Evolutionary conservation across 2,329 filamentous ascomycete species (phyloP), one percentile per base, ranked within the genome.

Genomic region (Epichloe glyceriae): DNA sequence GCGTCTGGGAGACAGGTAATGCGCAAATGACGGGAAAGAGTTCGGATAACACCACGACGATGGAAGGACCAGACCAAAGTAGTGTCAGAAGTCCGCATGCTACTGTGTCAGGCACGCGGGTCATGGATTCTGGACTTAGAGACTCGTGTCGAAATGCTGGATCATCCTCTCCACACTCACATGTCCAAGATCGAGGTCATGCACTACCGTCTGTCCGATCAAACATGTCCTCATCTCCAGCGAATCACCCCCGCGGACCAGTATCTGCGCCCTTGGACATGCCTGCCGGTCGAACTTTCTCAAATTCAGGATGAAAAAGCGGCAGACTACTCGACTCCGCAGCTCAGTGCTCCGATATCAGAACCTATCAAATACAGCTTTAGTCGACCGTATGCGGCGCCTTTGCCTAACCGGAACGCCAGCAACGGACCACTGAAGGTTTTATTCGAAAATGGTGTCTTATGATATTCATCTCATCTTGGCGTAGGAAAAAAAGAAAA

Each of bases 331-430:
- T 70, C 70, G 12, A 72, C 76, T 58, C 69, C 75, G 3, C 76
- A 79, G 58, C 68, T 79, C 66, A 76, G 72, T 57, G 74, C 76
- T 2, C 75, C 75, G 1, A 76, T 78, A 51, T 70, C 71, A 3
- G 71, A 75, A 3, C 66, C 76, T 0, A 71, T 70, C 49, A 76
- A 80, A 50, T 80, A 78, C 56, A 67, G 79, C 51, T 79, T 79
- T 55, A 67, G 69, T 2, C 71, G 73, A 52, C 70, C 72, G 5
- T 68, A 75, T 52, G 70, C 19, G 8, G 19, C 46, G 35, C 19
- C 49, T 14, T 22, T n/a, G 17, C 20, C 49, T 30, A 39, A 33
- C 12, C 14, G 45, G 14, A 42, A 37, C 17, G 41, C 20, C 7
- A 44, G 30, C 38, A 50, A 37, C 22, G 46, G 40, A 2, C 38